These are phyloP conservation scores for Suhomyces kunorum DNA, from an alignment of 1,139 yeast genomes.

Conservation along the genomic window DNA sequence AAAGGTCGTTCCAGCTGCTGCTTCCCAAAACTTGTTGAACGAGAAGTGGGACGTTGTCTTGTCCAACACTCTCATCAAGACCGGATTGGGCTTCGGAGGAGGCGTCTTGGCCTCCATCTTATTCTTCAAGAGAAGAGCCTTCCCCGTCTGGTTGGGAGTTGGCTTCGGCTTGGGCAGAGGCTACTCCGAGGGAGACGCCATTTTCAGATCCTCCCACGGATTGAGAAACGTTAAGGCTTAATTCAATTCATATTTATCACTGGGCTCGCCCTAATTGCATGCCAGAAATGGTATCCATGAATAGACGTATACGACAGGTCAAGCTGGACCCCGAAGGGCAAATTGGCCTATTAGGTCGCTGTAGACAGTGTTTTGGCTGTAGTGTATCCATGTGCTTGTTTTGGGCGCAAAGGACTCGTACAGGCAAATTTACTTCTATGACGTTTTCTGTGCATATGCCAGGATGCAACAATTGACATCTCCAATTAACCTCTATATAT, in stretches of 20 bases:
- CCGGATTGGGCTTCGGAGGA: slow-evolving; percentile 96
- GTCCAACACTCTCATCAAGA: slow-evolving; percentile 90
- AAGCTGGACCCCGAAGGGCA: too few species aligned
- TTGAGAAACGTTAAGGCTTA: slow-evolving; percentile 69
- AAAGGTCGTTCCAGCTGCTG: slow-evolving; percentile 33
- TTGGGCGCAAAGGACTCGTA: too few species aligned
- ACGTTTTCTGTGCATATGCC: too few species aligned
- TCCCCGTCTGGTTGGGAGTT: slow-evolving; percentile 95
- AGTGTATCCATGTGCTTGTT: too few species aligned
- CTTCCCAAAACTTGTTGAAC: slow-evolving; percentile 62
- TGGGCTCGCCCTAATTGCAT: slow-evolving; percentile 9
- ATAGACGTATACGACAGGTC: slow-evolving; percentile 5
- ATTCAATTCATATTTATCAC: slow-evolving; percentile 15
- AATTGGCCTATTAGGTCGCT: too few species aligned
- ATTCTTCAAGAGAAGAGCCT: slow-evolving; percentile 87
- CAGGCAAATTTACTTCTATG: too few species aligned
- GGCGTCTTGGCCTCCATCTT: slow-evolving; percentile 95
- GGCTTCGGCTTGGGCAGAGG: slow-evolving; percentile 98
- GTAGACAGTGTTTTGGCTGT: too few species aligned
- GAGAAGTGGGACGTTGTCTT: slow-evolving; percentile 97
- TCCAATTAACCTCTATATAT: too few species aligned
- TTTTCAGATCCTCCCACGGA: slow-evolving; percentile 81
- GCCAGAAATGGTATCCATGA: slow-evolving; percentile 7
- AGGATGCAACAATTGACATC: too few species aligned
- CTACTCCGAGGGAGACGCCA: slow-evolving; percentile 96